Percentiles rank a stretch among this genome's conserved stretches.
phyloP scores from a whole-genome alignment of 768 basidiomycete species.

The Lentinula lateritia region DNA sequence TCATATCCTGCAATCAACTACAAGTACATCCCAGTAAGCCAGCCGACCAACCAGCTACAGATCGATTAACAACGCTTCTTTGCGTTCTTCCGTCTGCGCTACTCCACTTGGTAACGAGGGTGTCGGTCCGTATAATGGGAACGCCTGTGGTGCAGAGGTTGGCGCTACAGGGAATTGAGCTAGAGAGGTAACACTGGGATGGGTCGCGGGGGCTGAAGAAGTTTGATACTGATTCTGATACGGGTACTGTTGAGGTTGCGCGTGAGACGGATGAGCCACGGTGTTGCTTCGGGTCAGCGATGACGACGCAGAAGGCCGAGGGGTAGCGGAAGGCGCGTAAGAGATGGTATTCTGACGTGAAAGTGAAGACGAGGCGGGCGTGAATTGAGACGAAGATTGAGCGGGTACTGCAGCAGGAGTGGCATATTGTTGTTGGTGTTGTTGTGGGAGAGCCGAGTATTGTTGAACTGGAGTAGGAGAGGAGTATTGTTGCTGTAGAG shows the following conservation, averaged over 20 bases:
- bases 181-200: slow-evolving; percentile 26
- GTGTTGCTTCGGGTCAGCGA: slow-evolving; percentile 25
- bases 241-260: slow-evolving; percentile 13
- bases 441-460: slow-evolving; percentile 14
- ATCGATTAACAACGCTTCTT: slow-evolving; percentile 41
- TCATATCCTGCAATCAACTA: slow-evolving; percentile 7
- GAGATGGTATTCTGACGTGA: slow-evolving; percentile 29
- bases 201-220: slow-evolving; percentile 24
- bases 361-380: slow-evolving; percentile 15
- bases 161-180: slow-evolving; percentile 66
- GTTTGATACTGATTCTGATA: slow-evolving; percentile 22
- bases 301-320: slow-evolving; percentile 12
- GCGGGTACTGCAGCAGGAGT: slow-evolving; percentile 6
- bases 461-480: slow-evolving; percentile 20
- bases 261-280: slow-evolving; percentile 4
- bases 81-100: slow-evolving; percentile 60
- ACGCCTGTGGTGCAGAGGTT: slow-evolving; percentile 49
- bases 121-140: slow-evolving; percentile 38
- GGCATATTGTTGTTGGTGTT: slow-evolving; percentile 15
- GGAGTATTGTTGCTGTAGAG: slow-evolving; percentile 15
- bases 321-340: slow-evolving; percentile 22
- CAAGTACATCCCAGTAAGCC: not conserved
- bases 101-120: slow-evolving; percentile 40
- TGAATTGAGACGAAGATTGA: slow-evolving; percentile 17
- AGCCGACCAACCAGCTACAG: slow-evolving; percentile 9